Evolutionary conservation across 1,284 basidiomycete genomes (phyloP), one percentile per base, ranked within the genome.

Genomic region (Cryptococcus amylolentus): DNA sequence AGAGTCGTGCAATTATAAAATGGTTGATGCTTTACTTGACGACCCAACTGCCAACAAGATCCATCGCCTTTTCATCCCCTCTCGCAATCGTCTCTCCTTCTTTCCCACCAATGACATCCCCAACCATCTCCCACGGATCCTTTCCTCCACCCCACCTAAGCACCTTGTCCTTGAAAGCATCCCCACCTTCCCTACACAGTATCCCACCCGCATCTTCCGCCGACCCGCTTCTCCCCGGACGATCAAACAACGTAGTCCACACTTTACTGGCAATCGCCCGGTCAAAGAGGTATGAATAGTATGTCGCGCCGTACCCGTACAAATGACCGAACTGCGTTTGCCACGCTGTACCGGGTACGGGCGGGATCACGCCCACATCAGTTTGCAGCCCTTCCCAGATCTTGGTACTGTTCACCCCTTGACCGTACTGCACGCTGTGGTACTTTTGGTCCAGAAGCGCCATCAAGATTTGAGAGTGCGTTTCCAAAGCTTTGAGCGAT

Each of bases 281-380:
- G 68, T 98, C 96, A 64, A 98, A 92, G 7, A 98, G 81, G 75
- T 98, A 98, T 14, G 91, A 93, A 71, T 98, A 98, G 77, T 98
- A 98, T 1, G 91, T 96, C 9, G 94, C 91, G 7, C 95, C 94
- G 68, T 98, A 98, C 1, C 94, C 93, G 68, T 91, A 95, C 6
- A 98, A 79, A 72, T 98, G 95, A 0, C 91, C 90, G 67, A 98
- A 98, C 65, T 94, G 89, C 0, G 91, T 92, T 70, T 98, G 95
- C 82, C 92, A 94, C 0, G 89, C 87, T 0, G 92, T 95, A 0
- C 87, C 88, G 1, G 81, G 78, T 0, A 91, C 89, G 49, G 88
- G 84, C 0, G 90, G 89, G 18, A 95, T 86, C 40, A 94, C 79
- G 0, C 91, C 90, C 1, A 86, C 83, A 3, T 80, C 78, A n/a